A percentile compares a stretch with the other conserved stretches of the same genome.
Evolutionary conservation across 2,329 filamentous ascomycete genomes (phyloP).

Genomic region (Periconia macrospinosa): DNA sequence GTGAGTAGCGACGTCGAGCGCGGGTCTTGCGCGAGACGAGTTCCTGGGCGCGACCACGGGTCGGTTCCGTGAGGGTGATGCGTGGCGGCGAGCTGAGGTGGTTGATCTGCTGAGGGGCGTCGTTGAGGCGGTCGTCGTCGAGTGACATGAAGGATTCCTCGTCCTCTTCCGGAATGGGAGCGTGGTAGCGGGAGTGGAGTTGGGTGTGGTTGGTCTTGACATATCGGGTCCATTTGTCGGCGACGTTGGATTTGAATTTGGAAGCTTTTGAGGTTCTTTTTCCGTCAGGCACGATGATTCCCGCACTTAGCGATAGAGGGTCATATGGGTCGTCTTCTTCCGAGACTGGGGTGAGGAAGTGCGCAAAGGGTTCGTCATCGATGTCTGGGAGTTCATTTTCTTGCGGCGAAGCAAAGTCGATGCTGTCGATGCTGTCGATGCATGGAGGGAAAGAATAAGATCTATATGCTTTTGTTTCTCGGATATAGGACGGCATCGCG

Average conservation of each 20-base stretch:
- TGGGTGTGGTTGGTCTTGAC: conserved; percentile 38
- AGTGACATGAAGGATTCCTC: conserved; percentile 43
- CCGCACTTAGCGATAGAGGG: conserved; percentile 40
- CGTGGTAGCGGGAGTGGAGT: conserved; percentile 38
- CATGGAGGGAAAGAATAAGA: conserved; percentile 41
- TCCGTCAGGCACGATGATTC: conserved; percentile 38
- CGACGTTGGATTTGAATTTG: conserved; percentile 44
- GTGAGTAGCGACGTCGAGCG: conserved; percentile 33
- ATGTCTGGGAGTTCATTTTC: conserved; percentile 39
- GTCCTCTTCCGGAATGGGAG: conserved; percentile 17
- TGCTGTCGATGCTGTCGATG: conserved; percentile 20
- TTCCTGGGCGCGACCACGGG: conserved; percentile 41
- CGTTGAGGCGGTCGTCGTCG: conserved; percentile 37
- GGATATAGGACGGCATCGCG: conserved; percentile 40
- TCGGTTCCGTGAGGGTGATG: conserved; percentile 34
- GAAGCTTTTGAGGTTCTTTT: conserved; percentile 34
- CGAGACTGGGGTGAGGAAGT: conserved; percentile 46
- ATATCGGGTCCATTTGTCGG: conserved; percentile 46
- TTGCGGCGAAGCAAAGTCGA: conserved; percentile 20
- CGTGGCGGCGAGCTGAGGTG: conserved; percentile 30
- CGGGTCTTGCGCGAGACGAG: conserved; percentile 33
- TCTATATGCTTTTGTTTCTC: conserved; percentile 20
- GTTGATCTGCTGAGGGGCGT: conserved; percentile 29
- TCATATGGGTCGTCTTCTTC: conserved; percentile 47
- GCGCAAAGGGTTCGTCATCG: conserved; percentile 47